Evolutionary conservation across 1,284 basidiomycete genomes (phyloP), one percentile per base, ranked within the genome.

Genomic region (Sanguinoderma infundibulare): DNA sequence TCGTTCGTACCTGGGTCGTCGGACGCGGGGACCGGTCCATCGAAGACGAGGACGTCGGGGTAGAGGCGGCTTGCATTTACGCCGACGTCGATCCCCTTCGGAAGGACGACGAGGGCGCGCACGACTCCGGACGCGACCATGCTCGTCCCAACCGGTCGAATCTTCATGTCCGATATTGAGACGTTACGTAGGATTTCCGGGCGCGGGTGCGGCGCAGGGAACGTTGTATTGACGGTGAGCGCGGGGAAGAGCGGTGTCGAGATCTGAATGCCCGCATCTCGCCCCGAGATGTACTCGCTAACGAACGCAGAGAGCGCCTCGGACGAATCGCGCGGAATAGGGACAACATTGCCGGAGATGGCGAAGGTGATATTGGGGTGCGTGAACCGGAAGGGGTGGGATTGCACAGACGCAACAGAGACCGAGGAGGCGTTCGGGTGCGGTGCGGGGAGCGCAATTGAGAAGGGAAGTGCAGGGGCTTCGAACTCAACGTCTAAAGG

Each of bases 11-110:
- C 68, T 4, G 70, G 69, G 1, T 44, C 53, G 36, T 38, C 28
- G 10, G 54, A 12, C 2, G 20, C 22, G 12, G 85, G 83, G 0
- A 85, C 80, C 24, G 85, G 83, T 1, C 91, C 91, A 66, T 93
- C 91, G 62, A 86, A 92, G 2, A 93, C 80, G 3, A 93, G 74
- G 24, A 90, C 86, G 69, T 93, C 91, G 0, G 91, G 90, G 61
- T 90, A 79, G 26, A 92, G 83, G 49, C 77, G 81, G 14, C 77
- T 81, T 15, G 91, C 87, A 55, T 87, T 78, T 46, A 92, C 72
- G 15, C 77, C 78, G 22, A 91, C 77, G 58, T 89, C 73, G 72
- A 93, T 83, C 36, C 89, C 89, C 46, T 73, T 75, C 0, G 91
- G 91, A 2, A 93, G 78, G 6, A 90, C 87, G 38, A 90, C 78